phyloP scores from a whole-genome alignment of 2,329 filamentous ascomycete genomes.

The Shiraia bambusicola region DNA sequence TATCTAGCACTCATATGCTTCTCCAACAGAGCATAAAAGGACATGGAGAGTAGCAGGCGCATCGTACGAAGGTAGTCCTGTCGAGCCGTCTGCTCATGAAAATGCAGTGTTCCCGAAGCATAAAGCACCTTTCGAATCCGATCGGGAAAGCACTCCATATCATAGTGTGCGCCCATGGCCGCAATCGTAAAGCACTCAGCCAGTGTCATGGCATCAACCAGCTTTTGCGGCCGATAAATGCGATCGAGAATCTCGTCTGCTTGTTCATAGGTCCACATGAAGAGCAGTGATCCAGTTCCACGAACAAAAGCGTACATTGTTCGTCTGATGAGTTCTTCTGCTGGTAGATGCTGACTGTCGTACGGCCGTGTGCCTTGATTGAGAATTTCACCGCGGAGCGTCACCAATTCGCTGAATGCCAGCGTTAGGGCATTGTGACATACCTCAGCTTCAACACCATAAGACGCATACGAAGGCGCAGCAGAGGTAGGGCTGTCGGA shows the following conservation, averaged over 20 bases:
- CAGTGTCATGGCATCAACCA: conserved; percentile 35
- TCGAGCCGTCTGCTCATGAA: conserved; percentile 35
- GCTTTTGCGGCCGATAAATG: conserved; percentile 32
- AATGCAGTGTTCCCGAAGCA: conserved; percentile 37
- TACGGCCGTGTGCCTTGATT: conserved; percentile 26
- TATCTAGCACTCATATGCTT: conserved; percentile 44
- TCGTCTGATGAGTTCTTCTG: conserved; percentile 30
- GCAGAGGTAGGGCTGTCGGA: conserved; percentile 30
- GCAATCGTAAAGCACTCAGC: conserved; percentile 41
- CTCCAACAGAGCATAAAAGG: conserved; percentile 41
- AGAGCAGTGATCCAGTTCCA: conserved; percentile 41
- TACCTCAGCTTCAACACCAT: conserved; percentile 26
- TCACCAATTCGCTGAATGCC: conserved; percentile 39
- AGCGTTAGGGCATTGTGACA: conserved; percentile 40
- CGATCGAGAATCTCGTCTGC: conserved; percentile 38
- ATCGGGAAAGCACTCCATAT: conserved; percentile 39
- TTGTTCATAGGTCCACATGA: conserved; percentile 38
- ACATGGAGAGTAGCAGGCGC: conserved; percentile 39
- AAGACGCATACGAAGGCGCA: conserved; percentile 19
- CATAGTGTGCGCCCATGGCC: conserved; percentile 43
- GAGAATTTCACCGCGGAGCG: conserved; percentile 35
- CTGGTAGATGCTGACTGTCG: conserved; percentile 30
- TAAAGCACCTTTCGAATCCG: conserved; percentile 33
- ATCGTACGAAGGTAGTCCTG: conserved; percentile 38
- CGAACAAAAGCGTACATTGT: conserved; percentile 39